Percentiles rank a stretch among this genome's conserved stretches.
Conservation (phyloP, 225 moss, liverwort and hornwort species). For the Physcomitrium patens region DNA sequence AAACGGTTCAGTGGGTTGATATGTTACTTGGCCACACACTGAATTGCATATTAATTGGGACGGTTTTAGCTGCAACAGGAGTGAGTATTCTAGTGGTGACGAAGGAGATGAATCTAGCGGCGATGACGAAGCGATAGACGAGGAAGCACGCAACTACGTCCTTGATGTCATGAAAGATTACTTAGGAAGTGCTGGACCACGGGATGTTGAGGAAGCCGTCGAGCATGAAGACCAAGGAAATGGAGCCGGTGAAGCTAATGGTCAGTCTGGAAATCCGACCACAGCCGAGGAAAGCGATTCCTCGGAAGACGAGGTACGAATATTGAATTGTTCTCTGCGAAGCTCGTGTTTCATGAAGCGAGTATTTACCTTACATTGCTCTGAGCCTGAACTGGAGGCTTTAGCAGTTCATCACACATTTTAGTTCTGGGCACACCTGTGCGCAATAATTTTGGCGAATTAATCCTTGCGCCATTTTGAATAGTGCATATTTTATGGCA, state of each 20-base stretch:
- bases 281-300: conserved; percentile 76
- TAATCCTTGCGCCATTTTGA: neutral
- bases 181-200: conserved; percentile 29
- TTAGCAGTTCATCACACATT: neutral
- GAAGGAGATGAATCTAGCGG: conserved; percentile 51
- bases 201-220: conserved; percentile 25
- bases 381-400: neutral
- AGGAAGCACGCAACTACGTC: conserved; percentile 42
- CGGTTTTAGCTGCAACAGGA: conserved; percentile 34
- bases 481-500: neutral
- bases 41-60: neutral
- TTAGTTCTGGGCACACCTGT: neutral
- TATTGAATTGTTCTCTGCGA: neutral
- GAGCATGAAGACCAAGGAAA: conserved; percentile 28
- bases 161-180: conserved; percentile 54
- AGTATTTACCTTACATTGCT: neutral
- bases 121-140: conserved; percentile 53
- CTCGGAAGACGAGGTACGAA: conserved; percentile 72
- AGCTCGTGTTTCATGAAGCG: neutral
- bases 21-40: neutral
- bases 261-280: conserved; percentile 25
- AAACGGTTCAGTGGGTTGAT: neutral
- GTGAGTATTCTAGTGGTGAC: conserved; percentile 40
- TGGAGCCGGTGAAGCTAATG: conserved; percentile 30
- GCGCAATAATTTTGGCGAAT: too few relatives aligned